Conservation (phyloP, 2,329 filamentous ascomycete species). For the Claviceps maximensis region DNA sequence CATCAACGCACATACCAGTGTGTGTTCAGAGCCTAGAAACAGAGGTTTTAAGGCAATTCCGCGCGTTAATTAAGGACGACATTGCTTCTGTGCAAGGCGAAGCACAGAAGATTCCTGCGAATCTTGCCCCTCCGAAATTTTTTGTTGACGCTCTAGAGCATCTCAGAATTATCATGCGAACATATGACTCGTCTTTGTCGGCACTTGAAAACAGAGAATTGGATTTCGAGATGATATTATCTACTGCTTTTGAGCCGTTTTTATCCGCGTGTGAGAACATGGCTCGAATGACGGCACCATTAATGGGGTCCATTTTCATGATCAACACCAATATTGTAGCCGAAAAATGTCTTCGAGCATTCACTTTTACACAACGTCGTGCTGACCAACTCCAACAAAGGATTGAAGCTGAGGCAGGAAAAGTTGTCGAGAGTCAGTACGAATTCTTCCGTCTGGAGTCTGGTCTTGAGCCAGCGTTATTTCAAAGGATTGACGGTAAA, state of each 20-base stretch:
- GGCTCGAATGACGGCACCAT: slow-evolving; percentile 43
- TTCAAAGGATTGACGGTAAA: slow-evolving; percentile 30
- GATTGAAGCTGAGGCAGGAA: slow-evolving; percentile 40
- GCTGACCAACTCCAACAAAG: slow-evolving; percentile 41
- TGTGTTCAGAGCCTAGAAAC: slow-evolving; percentile 56
- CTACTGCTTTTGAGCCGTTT: slow-evolving; percentile 77
- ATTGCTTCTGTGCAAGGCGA: slow-evolving; percentile 62
- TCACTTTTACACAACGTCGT: slow-evolving; percentile 49
- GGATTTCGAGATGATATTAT: slow-evolving; percentile 62
- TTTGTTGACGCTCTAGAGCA: slow-evolving; percentile 68
- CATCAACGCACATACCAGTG: slow-evolving; percentile 54
- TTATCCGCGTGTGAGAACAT: slow-evolving; percentile 61
- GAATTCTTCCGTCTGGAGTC: slow-evolving; percentile 62
- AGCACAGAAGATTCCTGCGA: slow-evolving; percentile 53
- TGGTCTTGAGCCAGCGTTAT: slow-evolving; percentile 53
- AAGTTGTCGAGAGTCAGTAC: slow-evolving; percentile 55
- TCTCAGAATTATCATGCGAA: slow-evolving; percentile 67
- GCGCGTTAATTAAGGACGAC: slow-evolving; percentile 66
- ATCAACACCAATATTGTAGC: slow-evolving; percentile 58
- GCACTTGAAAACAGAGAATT: slow-evolving; percentile 43
- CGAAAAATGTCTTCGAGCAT: slow-evolving; percentile 39
- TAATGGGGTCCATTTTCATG: slow-evolving; percentile 53
- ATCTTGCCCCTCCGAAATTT: slow-evolving; percentile 69
- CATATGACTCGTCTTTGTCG: slow-evolving; percentile 70
- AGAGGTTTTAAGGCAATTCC: slow-evolving; percentile 72